Evolutionary conservation across 129 eudicot genomes (phyloP).

Genomic region (Flaveria robusta): DNA sequence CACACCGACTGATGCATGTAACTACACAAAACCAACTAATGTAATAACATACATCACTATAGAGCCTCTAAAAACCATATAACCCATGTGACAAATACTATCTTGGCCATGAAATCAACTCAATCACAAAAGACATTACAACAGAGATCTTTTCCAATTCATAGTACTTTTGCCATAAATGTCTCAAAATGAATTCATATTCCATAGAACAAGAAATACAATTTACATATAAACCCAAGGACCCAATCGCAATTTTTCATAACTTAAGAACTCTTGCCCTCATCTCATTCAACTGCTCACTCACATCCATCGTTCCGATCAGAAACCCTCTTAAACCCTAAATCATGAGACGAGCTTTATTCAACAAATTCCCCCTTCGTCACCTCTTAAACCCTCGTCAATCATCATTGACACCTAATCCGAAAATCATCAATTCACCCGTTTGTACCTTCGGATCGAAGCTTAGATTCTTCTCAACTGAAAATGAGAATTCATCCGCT

Average conservation of each 20-base stretch:
- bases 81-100: too few species aligned
- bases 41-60: too few species aligned
- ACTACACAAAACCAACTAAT: too few species aligned
- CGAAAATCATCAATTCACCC: background rate
- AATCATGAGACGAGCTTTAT: slow-evolving; percentile 51
- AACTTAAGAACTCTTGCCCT: slow-evolving; percentile 21
- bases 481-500: slow-evolving; percentile 31
- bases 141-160: too few species aligned
- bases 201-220: background rate
- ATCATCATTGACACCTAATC: background rate
- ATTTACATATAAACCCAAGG: too few species aligned
- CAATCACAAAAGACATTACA: too few species aligned
- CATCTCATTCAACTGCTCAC: background rate
- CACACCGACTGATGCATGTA: too few species aligned
- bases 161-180: too few species aligned
- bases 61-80: too few species aligned
- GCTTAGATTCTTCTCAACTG: slow-evolving; percentile 40
- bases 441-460: background rate
- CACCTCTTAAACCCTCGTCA: slow-evolving; percentile 27
- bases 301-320: slow-evolving; percentile 20
- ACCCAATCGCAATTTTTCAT: too few species aligned
- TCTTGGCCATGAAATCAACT: too few species aligned
- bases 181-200: background rate
- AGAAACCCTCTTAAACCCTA: slow-evolving; percentile 37
- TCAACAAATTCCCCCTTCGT: slow-evolving; percentile 31